Percentiles rank a stretch among this genome's conserved stretches.
These are phyloP conservation scores for Fraxinus paxiana DNA, from an alignment of 305 asterid species.

Conservation along the genomic window DNA sequence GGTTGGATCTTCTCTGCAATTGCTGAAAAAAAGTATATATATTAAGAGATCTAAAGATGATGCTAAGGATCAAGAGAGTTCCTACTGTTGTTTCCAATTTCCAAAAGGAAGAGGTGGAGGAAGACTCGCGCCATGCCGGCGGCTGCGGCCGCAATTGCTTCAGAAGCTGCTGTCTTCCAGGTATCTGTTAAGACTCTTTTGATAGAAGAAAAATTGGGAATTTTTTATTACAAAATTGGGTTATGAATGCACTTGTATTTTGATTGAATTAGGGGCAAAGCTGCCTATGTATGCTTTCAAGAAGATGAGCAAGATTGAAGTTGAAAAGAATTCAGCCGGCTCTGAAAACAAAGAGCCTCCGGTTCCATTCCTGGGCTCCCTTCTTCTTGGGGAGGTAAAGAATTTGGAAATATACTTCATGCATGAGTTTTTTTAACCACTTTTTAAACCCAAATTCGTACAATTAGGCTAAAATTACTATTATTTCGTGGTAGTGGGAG, in stretches of 20 bases:
- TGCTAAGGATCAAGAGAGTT: slow-evolving; percentile 81
- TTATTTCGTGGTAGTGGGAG: slow-evolving; percentile 65
- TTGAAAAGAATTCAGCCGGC: slow-evolving; percentile 31
- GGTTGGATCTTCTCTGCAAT: neutral
- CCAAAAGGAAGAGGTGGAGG: slow-evolving; percentile 71
- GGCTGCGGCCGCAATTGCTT: slow-evolving; percentile 95
- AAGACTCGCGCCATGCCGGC: slow-evolving; percentile 37
- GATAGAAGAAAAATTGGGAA: neutral
- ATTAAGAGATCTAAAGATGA: slow-evolving; percentile 30
- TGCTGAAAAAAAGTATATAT: slow-evolving; percentile 4
- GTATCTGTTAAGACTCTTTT: slow-evolving; percentile 23
- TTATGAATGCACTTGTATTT: slow-evolving; percentile 9
- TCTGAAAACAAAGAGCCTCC: slow-evolving; percentile 46
- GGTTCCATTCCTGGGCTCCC: slow-evolving; percentile 66
- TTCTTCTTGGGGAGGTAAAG: slow-evolving; percentile 75
- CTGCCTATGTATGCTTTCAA: slow-evolving; percentile 71
- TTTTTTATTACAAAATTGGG: neutral
- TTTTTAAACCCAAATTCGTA: neutral
- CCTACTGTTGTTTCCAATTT: slow-evolving; percentile 81
- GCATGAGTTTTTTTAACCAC: neutral
- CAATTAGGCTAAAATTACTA: slow-evolving; percentile 6
- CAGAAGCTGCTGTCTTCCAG: slow-evolving; percentile 73
- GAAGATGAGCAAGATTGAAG: slow-evolving; percentile 30
- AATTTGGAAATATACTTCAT: neutral
- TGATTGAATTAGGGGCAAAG: slow-evolving; percentile 56